Evolutionary conservation across 805 yeast genomes (phyloP), one percentile per base, ranked within the genome.

Genomic region (Wickerhamiella sergipiensis): DNA sequence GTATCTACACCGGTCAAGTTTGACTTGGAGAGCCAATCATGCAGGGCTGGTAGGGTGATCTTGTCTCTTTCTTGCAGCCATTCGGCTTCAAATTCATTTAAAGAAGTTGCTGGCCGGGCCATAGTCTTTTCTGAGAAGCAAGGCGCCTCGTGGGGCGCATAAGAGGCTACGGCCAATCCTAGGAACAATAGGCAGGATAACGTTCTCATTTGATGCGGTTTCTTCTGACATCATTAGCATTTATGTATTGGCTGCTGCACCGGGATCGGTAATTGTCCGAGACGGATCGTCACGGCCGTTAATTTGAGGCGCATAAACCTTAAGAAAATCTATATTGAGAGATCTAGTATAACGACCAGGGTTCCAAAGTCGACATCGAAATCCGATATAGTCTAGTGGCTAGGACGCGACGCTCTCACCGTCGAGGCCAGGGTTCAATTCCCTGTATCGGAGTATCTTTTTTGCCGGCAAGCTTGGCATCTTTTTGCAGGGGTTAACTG

Each of bases 1-100:
- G 75, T 74, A 54, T 76, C 73, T 55, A 78, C 75, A 54, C 72
- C 78, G 15, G 68, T 62, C 64, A 79, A 57, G 51, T 71, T 71
- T 23, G 75, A 69, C 18, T 72, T 67, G 33, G 66, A 61, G 48
- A 78, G 67, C 59, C 74, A 78, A 23, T 66, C 66, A 39, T 67
- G 63, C 54, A 78, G 62, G 43, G 69, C 65, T 29, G 60, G 60
- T 49, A 65, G 66, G 44, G 77, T 69, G 46, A 55, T 9, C 17
- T 17, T 36, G 10, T 36, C 40, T 36, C 40, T 15, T 36, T 17
- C 19, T n/a, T 36, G 40, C 19, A 36, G 19, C 40, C 40, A 36
- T 36, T 36, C 15, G 9, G 40, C 10, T 36, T 36, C 40, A 7
- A n/a, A n/a, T 7, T 36, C 19, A 17, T 13, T n/a, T 6, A 36